phyloP scores from a whole-genome alignment of 2,329 filamentous ascomycete species.

The Scedosporium aurantiacum region DNA sequence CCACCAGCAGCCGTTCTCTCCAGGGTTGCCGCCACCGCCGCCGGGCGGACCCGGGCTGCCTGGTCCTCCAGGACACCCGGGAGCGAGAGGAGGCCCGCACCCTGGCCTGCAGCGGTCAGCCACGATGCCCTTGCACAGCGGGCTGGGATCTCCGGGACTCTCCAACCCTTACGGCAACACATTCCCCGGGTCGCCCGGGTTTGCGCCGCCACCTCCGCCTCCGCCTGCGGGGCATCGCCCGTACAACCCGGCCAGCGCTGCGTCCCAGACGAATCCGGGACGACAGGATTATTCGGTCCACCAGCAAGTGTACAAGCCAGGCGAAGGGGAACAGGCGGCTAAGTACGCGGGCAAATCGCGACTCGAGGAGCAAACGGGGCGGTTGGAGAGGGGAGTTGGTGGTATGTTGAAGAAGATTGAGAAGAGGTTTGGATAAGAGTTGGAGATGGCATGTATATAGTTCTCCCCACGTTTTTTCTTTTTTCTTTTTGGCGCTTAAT shows the following conservation, averaged over 20 bases:
- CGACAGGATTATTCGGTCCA: constrained; percentile 47
- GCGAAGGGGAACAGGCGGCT: constrained; percentile 44
- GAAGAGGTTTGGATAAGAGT: constrained; percentile 51
- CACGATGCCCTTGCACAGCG: constrained; percentile 33
- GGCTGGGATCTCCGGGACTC: constrained; percentile 27
- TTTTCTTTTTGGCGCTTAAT: background rate
- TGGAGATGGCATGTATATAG: background rate
- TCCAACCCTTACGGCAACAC: constrained; percentile 25
- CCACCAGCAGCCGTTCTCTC: constrained; percentile 39
- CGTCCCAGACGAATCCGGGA: constrained; percentile 16
- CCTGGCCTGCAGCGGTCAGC: constrained; percentile 34
- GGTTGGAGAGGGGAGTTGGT: constrained; percentile 58
- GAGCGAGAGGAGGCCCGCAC: constrained; percentile 15
- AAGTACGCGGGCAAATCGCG: constrained; percentile 37
- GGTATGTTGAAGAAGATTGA: constrained; percentile 69
- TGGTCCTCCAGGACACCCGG: constrained; percentile 19
- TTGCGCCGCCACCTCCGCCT: constrained; percentile 18
- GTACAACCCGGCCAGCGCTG: constrained; percentile 29
- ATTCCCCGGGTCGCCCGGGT: constrained; percentile 23
- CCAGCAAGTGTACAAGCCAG: constrained; percentile 59
- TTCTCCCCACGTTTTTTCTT: background rate
- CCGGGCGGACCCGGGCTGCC: constrained; percentile 28
- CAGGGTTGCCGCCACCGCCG: constrained; percentile 32
- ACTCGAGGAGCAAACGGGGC: constrained; percentile 54
- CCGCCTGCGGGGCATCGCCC: constrained; percentile 46